These are phyloP conservation scores for Fistulifera pelliculosa DNA, from an alignment of 108 stramenopile genomes.

Conservation along the genomic window DNA sequence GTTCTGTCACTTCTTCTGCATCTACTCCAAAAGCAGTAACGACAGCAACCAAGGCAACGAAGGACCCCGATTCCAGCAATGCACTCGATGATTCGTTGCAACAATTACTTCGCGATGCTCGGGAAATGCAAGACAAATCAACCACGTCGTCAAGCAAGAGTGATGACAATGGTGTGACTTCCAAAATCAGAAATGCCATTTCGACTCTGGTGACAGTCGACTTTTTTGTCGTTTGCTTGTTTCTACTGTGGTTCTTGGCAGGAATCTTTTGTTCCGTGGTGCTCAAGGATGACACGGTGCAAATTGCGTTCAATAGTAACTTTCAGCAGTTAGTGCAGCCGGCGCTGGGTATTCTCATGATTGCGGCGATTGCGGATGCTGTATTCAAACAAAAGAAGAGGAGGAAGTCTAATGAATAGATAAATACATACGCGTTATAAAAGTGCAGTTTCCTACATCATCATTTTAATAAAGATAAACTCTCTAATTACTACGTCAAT, in stretches of 20 bases:
- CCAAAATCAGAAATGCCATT: conserved; percentile 41
- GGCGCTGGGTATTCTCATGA: conserved; percentile 86
- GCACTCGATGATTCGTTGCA: conserved; percentile 39
- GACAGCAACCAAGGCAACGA: too few species aligned
- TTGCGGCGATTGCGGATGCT: conserved; percentile 57
- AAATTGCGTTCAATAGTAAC: conserved; percentile 86
- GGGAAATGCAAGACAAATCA: conserved; percentile 31
- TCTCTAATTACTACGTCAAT: too few species aligned
- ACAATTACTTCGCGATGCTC: conserved; percentile 62
- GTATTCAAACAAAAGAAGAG: conserved; percentile 29
- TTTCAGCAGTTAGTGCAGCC: conserved; percentile 73
- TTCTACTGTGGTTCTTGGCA: conserved; percentile 81
- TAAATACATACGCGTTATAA: too few species aligned
- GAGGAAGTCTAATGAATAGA: conserved; percentile 4
- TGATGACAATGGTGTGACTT: neutral
- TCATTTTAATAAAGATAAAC: too few species aligned
- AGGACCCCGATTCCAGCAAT: too few species aligned
- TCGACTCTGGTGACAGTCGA: conserved; percentile 85
- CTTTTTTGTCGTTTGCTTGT: conserved; percentile 83
- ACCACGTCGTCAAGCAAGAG: neutral
- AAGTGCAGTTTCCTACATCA: too few species aligned
- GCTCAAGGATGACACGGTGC: conserved; percentile 76
- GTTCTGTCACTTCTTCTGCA: too few species aligned
- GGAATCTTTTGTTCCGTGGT: conserved; percentile 76
- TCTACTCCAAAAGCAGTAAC: too few species aligned